These are phyloP conservation scores for Nowakowskiella sp. DNA, from an alignment of 192 early-diverging fungal genomes.

Conservation along the genomic window DNA sequence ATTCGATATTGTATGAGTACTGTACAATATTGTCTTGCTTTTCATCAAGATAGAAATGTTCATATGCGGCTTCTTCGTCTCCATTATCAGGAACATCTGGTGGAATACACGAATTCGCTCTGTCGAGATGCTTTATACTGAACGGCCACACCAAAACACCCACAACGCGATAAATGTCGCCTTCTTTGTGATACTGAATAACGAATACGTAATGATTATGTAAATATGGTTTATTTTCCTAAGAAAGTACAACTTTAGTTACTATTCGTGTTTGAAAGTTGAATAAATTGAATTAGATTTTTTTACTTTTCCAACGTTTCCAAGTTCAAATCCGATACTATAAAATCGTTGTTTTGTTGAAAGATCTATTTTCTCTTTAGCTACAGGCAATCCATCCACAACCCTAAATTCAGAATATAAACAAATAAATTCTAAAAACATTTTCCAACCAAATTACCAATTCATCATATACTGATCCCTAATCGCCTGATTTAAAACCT, in stretches of 20 bases:
- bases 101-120: slow-evolving; percentile 3
- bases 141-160: slow-evolving; percentile 64
- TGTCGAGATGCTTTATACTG: background rate
- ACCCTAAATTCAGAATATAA: slow-evolving; percentile 40
- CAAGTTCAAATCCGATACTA: slow-evolving; percentile 74
- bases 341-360: slow-evolving; percentile 54
- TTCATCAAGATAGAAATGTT: slow-evolving; percentile 17
- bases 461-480: slow-evolving; percentile 30
- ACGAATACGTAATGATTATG: slow-evolving; percentile 87
- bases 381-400: slow-evolving; percentile 85
- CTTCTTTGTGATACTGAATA: slow-evolving; percentile 57
- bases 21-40: slow-evolving; percentile 20
- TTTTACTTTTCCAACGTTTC: slow-evolving; percentile 26
- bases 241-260: background rate
- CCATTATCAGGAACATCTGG: background rate
- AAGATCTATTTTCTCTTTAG: slow-evolving; percentile 17
- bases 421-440: background rate
- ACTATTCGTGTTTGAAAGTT: background rate
- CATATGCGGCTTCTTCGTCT: background rate
- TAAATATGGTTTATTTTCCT: slow-evolving; percentile 32
- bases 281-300: too few relatives aligned
- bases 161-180: slow-evolving; percentile 72
- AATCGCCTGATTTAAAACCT: slow-evolving; percentile 74
- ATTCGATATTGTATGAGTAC: slow-evolving; percentile 44
- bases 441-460: slow-evolving; percentile 19